These are phyloP conservation scores for Filobasidium floriforme DNA, from an alignment of 768 basidiomycete genomes.

Conservation along the genomic window DNA sequence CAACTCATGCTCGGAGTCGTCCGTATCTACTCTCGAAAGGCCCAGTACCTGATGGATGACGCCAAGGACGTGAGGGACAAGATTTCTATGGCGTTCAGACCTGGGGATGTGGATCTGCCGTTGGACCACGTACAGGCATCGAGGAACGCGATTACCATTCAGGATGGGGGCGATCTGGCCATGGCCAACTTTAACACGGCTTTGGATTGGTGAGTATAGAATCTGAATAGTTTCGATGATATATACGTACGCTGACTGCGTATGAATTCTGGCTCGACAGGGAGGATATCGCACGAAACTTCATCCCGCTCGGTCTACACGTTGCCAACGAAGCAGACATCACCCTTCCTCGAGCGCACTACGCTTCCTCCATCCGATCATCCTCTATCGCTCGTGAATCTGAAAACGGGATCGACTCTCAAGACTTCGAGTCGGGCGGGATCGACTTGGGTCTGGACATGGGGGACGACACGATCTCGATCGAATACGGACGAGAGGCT, in stretches of 20 bases:
- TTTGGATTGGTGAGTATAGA: constrained; percentile 5
- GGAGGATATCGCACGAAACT: constrained; percentile 16
- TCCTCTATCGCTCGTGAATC: constrained; percentile 49
- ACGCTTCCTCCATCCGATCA: constrained; percentile 56
- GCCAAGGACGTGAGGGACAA: constrained; percentile 93
- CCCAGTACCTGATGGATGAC: constrained; percentile 94
- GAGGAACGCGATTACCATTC: constrained; percentile 76
- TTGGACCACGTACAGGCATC: constrained; percentile 84
- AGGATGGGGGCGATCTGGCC: constrained; percentile 7
- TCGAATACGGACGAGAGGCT: constrained; percentile 18
- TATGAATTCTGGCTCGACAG: neutral
- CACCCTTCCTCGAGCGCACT: constrained; percentile 70
- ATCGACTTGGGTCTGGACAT: constrained; percentile 64
- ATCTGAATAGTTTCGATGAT: too few species aligned
- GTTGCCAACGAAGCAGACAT: constrained; percentile 81
- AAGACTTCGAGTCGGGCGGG: constrained; percentile 56
- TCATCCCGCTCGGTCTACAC: constrained; percentile 59
- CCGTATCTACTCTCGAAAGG: constrained; percentile 93
- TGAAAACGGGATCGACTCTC: constrained; percentile 36
- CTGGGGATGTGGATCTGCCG: constrained; percentile 90
- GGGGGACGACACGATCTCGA: constrained; percentile 15
- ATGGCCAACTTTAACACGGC: constrained; percentile 9
- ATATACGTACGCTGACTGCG: too few species aligned
- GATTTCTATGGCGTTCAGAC: constrained; percentile 95
- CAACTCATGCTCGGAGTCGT: constrained; percentile 94